Conservation (phyloP, 2,329 filamentous ascomycete species). For the Neurospora sp. region DNA sequence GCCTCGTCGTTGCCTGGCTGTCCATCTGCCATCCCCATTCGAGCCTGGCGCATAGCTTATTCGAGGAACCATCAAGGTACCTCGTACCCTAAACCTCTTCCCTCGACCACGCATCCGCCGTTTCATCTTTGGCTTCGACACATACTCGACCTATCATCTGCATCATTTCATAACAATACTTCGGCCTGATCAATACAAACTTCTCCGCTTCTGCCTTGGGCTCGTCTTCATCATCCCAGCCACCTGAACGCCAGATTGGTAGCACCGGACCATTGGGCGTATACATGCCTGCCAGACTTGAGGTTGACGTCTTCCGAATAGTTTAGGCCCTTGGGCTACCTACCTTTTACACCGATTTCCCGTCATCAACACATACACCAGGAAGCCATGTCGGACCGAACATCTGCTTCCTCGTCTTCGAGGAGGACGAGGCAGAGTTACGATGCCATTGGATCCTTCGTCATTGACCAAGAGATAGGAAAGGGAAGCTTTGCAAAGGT, state of each 20-base stretch:
- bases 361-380: constrained; percentile 18
- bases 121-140: neutral
- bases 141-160: neutral
- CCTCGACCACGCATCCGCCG: neutral
- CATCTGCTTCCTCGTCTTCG: constrained; percentile 17
- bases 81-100: neutral
- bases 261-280: constrained; percentile 13
- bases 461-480: constrained; percentile 80
- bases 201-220: constrained; percentile 18
- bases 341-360: constrained; percentile 15
- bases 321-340: constrained; percentile 23
- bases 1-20: neutral
- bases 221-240: constrained; percentile 7
- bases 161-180: neutral
- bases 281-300: constrained; percentile 24
- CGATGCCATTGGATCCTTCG: constrained; percentile 60
- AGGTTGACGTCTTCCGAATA: constrained; percentile 19
- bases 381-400: constrained; percentile 22
- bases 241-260: constrained; percentile 9
- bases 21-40: neutral
- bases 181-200: neutral
- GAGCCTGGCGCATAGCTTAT: neutral
- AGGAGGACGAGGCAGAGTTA: constrained; percentile 23
- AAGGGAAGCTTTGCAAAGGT: constrained; percentile 97
- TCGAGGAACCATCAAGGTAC: neutral